A percentile compares a stretch with the other conserved stretches of the same genome.
phyloP scores from a whole-genome alignment of 2,329 filamentous ascomycete genomes.

The Venturiaceae sp. region DNA sequence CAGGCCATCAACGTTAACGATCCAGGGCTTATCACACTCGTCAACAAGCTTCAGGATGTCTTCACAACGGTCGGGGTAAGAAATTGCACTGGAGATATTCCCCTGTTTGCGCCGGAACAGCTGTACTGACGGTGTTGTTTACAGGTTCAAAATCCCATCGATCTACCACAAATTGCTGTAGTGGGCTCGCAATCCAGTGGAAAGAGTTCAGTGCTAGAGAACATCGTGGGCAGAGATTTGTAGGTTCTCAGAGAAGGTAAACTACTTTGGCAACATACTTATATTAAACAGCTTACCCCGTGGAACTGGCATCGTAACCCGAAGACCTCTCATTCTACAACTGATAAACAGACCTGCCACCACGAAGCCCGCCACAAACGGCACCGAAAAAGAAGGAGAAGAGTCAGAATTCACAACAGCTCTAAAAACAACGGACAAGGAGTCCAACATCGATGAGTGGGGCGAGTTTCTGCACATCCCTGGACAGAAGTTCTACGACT shows the following conservation, averaged over 20 bases:
- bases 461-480: constrained; percentile 98
- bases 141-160: constrained; percentile 95
- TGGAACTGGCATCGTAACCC: constrained; percentile 94
- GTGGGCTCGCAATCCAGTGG: constrained; percentile 98
- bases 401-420: neutral
- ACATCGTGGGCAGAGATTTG: constrained; percentile 98
- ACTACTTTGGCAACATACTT: neutral
- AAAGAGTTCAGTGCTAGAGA: constrained; percentile 98
- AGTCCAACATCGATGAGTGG: constrained; percentile 92
- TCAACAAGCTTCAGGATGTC: constrained; percentile 99
- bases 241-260: constrained; percentile 40
- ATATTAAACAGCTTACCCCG: constrained; percentile 63
- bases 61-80: constrained; percentile 88
- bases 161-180: constrained; percentile 94
- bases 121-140: constrained; percentile 4
- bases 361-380: constrained; percentile 57
- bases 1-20: constrained; percentile 51
- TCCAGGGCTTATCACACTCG: constrained; percentile 64
- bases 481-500: constrained; percentile 95
- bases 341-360: constrained; percentile 79
- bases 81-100: constrained; percentile 13
- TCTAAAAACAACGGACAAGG: constrained; percentile 64
- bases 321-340: constrained; percentile 91
- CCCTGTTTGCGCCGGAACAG: neutral
- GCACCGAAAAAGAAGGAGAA: constrained; percentile 47